Percentiles rank a stretch among this genome's conserved stretches.
These are phyloP conservation scores for Pseudogymnoascus sp. DNA, from an alignment of 2,329 filamentous ascomycete genomes.

Conservation along the genomic window DNA sequence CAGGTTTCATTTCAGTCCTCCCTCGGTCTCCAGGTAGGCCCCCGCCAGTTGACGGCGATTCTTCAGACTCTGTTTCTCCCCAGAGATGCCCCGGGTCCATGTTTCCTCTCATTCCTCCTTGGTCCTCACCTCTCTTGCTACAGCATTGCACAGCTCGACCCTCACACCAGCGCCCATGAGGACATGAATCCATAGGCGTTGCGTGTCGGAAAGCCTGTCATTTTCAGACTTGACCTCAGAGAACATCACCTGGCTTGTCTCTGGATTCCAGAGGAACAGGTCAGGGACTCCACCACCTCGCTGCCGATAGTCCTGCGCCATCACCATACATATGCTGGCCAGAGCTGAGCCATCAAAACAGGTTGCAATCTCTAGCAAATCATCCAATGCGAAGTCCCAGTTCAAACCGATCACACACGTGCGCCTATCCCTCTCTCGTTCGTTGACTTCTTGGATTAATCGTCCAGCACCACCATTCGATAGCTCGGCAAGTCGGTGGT, in stretches of 20 bases:
- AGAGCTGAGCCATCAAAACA: conserved; percentile 78
- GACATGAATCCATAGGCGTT: conserved; percentile 94
- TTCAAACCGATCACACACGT: conserved; percentile 89
- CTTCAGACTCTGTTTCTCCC: background rate
- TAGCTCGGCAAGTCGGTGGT: conserved; percentile 77
- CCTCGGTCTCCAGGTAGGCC: background rate
- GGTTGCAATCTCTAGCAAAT: conserved; percentile 68
- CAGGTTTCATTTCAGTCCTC: background rate
- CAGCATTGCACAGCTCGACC: conserved; percentile 70
- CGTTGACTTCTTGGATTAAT: conserved; percentile 63
- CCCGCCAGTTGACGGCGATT: background rate
- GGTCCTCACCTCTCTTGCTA: conserved; percentile 25
- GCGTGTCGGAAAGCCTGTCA: conserved; percentile 90
- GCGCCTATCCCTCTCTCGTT: conserved; percentile 57
- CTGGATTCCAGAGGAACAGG: conserved; percentile 69
- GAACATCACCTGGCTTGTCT: conserved; percentile 48
- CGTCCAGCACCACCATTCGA: conserved; percentile 68
- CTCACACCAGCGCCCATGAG: conserved; percentile 74
- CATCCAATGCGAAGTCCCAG: conserved; percentile 76
- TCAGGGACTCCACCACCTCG: conserved; percentile 86
- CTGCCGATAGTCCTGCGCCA: conserved; percentile 89
- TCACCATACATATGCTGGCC: conserved; percentile 79
- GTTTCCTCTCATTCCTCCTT: background rate
- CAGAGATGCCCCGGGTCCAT: background rate
- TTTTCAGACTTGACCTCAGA: conserved; percentile 77